These are phyloP conservation scores for Domatiomyces globalis DNA, from an alignment of 2,329 filamentous ascomycete genomes.

Conservation along the genomic window DNA sequence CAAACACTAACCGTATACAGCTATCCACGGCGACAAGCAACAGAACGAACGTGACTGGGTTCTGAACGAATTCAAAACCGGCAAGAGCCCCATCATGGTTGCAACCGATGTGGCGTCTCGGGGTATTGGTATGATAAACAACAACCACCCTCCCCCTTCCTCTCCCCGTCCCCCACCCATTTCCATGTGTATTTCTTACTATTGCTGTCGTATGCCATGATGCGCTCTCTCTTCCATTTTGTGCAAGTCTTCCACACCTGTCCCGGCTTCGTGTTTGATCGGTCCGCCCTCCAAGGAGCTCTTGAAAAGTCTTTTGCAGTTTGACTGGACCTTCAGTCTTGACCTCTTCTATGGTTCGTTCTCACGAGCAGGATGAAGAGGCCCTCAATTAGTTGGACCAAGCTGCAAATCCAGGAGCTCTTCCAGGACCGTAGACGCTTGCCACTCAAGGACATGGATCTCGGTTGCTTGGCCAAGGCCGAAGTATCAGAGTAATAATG, in stretches of 20 bases:
- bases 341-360: slow-evolving; percentile 10
- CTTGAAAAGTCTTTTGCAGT: slow-evolving; percentile 53
- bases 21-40: slow-evolving; percentile 98
- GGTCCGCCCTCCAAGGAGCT: slow-evolving; percentile 66
- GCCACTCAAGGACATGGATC: slow-evolving; percentile 36
- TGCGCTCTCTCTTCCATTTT: slow-evolving; percentile 84
- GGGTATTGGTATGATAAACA: slow-evolving; percentile 98
- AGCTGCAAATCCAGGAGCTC: slow-evolving; percentile 60
- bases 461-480: slow-evolving; percentile 24
- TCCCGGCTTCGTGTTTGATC: slow-evolving; percentile 62
- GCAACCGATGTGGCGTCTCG: slow-evolving; percentile 98
- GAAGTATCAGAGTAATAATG: slow-evolving; percentile 38
- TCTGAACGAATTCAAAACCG: slow-evolving; percentile 97
- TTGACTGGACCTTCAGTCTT: slow-evolving; percentile 14
- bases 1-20: slow-evolving; percentile 37
- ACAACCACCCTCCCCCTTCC: slow-evolving; percentile 29
- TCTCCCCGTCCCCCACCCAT: slow-evolving; percentile 19
- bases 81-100: slow-evolving; percentile 99
- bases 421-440: slow-evolving; percentile 47
- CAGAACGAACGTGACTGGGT: slow-evolving; percentile 99
- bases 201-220: slow-evolving; percentile 47
- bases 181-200: slow-evolving; percentile 23
- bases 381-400: slow-evolving; percentile 63
- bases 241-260: slow-evolving; percentile 77
- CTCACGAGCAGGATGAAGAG: slow-evolving; percentile 14